These are phyloP conservation scores for Malassezia psittaci DNA, from an alignment of 1,284 basidiomycete species.

Conservation along the genomic window DNA sequence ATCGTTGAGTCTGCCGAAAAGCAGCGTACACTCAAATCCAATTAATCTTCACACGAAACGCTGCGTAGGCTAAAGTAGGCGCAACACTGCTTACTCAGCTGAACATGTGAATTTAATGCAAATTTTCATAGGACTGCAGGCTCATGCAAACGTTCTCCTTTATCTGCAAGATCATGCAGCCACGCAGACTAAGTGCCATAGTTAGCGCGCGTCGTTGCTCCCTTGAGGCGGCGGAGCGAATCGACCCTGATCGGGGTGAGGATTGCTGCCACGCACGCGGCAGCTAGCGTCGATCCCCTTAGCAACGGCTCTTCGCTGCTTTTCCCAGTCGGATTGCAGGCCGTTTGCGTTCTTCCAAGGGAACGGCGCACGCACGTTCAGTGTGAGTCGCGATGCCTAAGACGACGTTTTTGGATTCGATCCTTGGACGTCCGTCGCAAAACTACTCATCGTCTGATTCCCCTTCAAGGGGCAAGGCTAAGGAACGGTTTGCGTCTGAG, in stretches of 20 bases:
- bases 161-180: not conserved
- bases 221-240: not conserved
- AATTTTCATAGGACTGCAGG: not conserved
- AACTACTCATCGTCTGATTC: conserved; percentile 21
- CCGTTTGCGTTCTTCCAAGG: conserved; percentile 2
- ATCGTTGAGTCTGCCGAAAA: conserved; percentile 45
- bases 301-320: not conserved
- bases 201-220: not conserved
- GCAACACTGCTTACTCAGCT: not conserved
- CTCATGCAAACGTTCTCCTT: not conserved
- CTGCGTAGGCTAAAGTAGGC: too few species aligned
- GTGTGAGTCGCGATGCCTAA: conserved; percentile 24
- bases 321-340: not conserved
- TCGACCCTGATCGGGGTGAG: not conserved
- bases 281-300: conserved; percentile 7
- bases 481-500: not conserved
- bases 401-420: conserved; percentile 37
- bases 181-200: not conserved
- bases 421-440: conserved; percentile 45
- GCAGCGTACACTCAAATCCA: conserved; percentile 45
- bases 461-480: not conserved
- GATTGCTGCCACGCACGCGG: not conserved
- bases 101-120: too few species aligned
- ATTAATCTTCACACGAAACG: conserved; percentile 15
- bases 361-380: conserved; percentile 6